phyloP scores from a whole-genome alignment of 495 filamentous ascomycete species.

The Neurospora sp. region DNA sequence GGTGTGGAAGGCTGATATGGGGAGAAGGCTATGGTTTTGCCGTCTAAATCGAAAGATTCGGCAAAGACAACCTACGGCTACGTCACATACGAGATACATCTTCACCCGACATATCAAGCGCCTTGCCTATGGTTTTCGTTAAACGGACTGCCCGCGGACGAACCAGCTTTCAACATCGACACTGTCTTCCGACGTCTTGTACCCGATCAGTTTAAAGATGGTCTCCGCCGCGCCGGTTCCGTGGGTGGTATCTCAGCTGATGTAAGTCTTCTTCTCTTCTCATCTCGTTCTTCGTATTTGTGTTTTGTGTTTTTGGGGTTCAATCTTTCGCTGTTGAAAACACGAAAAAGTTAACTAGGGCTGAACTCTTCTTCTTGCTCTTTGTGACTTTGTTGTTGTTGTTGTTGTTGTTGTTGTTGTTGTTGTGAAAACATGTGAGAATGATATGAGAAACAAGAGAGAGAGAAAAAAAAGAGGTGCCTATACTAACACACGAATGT shows the following conservation, averaged over 20 bases:
- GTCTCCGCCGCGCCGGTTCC: slow-evolving; percentile 48
- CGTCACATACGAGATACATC: slow-evolving; percentile 51
- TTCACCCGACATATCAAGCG: slow-evolving; percentile 46
- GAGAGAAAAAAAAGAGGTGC: slow-evolving; percentile 16
- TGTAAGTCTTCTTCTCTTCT: slow-evolving; percentile 38
- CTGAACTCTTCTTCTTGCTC: slow-evolving; percentile 17
- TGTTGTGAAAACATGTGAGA: background rate
- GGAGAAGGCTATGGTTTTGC: slow-evolving; percentile 16
- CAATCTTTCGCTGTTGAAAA: background rate
- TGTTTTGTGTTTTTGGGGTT: background rate
- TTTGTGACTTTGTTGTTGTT: background rate
- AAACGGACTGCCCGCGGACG: slow-evolving; percentile 32
- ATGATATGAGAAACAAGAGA: slow-evolving; percentile 8
- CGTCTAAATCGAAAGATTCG: background rate
- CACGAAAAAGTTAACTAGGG: slow-evolving; percentile 35
- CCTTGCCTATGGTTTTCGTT: slow-evolving; percentile 51
- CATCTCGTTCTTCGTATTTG: slow-evolving; percentile 18
- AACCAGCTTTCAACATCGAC: slow-evolving; percentile 43
- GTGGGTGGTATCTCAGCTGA: slow-evolving; percentile 70
- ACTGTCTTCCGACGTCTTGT: slow-evolving; percentile 60
- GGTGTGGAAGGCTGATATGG: too few species aligned
- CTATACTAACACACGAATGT: slow-evolving; percentile 30
- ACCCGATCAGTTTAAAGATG: slow-evolving; percentile 48
- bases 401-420: background rate
- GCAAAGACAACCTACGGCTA: slow-evolving; percentile 23